phyloP scores from a whole-genome alignment of 2,329 filamentous ascomycete genomes.

The Neonectria magnoliae region DNA sequence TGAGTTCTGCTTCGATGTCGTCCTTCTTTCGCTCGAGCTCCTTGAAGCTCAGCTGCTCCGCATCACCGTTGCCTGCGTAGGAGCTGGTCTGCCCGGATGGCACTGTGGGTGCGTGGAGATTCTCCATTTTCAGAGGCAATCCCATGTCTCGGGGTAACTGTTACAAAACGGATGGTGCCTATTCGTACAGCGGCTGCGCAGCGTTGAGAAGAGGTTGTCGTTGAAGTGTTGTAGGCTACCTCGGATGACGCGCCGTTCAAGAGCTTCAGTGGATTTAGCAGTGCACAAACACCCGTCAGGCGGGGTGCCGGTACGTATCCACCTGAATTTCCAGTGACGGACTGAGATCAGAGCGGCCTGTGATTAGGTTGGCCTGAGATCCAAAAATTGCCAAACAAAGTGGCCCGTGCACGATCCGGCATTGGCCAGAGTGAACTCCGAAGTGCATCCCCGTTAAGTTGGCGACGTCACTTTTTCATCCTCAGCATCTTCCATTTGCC shows the following conservation, averaged over 20 bases:
- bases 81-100: slow-evolving; percentile 79
- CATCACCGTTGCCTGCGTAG: slow-evolving; percentile 67
- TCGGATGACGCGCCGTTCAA: slow-evolving; percentile 33
- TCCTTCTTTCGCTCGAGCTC: slow-evolving; percentile 89
- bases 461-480: slow-evolving; percentile 47
- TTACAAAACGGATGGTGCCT: neutral
- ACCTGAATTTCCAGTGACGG: neutral
- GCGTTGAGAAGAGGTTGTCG: neutral
- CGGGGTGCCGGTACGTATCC: neutral
- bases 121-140: slow-evolving; percentile 56
- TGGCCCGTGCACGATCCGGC: slow-evolving; percentile 22
- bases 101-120: slow-evolving; percentile 67
- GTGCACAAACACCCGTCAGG: neutral
- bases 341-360: neutral
- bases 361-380: slow-evolving; percentile 1
- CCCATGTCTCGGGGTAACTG: slow-evolving; percentile 21
- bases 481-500: slow-evolving; percentile 30
- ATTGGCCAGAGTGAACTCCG: slow-evolving; percentile 14
- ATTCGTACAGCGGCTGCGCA: neutral
- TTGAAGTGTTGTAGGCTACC: slow-evolving; percentile 17
- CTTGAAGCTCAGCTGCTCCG: slow-evolving; percentile 73
- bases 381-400: neutral
- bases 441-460: neutral
- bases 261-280: slow-evolving; percentile 10
- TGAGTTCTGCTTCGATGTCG: slow-evolving; percentile 85